Evolutionary conservation across 768 basidiomycete species (phyloP).

Genomic region (Chalciporus sphaerocephalus): DNA sequence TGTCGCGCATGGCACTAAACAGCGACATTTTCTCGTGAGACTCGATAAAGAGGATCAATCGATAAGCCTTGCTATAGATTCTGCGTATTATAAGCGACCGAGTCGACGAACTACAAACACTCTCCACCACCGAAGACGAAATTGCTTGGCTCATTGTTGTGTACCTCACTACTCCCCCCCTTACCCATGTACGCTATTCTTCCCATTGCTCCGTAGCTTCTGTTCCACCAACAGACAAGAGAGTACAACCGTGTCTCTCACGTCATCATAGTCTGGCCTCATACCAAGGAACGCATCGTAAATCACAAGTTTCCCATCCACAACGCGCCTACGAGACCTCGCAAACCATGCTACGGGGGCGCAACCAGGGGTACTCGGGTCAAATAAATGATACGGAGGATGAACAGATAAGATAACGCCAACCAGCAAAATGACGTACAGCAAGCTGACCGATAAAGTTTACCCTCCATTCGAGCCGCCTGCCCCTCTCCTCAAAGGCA

Average conservation of each 20-base stretch:
- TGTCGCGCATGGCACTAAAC: too few relatives aligned
- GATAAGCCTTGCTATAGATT: too few relatives aligned
- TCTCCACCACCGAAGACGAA: too few relatives aligned
- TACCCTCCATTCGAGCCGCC: slow-evolving; percentile 1
- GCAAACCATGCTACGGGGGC: not conserved
- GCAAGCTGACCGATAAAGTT: slow-evolving; percentile 4
- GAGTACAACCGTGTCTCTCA: not conserved
- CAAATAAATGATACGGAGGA: not conserved
- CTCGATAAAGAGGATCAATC: too few relatives aligned
- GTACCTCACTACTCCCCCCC: too few relatives aligned
- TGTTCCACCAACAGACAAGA: slow-evolving; percentile 6
- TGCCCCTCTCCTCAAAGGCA: not conserved
- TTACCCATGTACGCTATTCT: not conserved
- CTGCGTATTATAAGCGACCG: too few relatives aligned
- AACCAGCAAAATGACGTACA: not conserved
- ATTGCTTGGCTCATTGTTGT: too few relatives aligned
- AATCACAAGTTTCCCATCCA: not conserved
- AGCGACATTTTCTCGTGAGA: too few relatives aligned
- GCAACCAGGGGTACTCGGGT: not conserved
- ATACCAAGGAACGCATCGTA: slow-evolving; percentile 1
- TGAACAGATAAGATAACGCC: not conserved
- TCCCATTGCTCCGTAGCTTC: not conserved
- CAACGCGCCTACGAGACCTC: not conserved
- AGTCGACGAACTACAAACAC: too few relatives aligned
- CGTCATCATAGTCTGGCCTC: slow-evolving; percentile 3